Evolutionary conservation across 2,329 filamentous ascomycete genomes (phyloP).

Genomic region (Arachnopeziza araneosa): DNA sequence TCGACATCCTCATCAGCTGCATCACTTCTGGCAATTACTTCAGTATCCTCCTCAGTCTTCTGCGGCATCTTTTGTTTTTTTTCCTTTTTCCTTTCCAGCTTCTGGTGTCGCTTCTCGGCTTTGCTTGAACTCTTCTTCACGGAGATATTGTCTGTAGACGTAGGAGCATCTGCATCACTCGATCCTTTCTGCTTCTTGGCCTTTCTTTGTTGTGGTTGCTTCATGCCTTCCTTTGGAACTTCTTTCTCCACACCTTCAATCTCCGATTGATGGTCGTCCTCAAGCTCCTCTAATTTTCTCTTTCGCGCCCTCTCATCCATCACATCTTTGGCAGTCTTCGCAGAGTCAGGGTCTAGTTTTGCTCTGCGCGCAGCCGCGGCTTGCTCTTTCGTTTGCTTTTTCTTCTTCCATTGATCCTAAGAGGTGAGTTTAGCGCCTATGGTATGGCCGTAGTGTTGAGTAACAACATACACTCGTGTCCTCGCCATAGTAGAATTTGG

Average conservation of each 20-base stretch:
- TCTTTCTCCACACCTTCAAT: conserved; percentile 52
- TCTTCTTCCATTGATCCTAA: conserved; percentile 89
- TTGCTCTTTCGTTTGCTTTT: conserved; percentile 92
- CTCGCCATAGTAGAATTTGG: conserved; percentile 65
- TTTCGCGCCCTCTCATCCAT: conserved; percentile 82
- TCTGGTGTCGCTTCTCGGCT: conserved; percentile 22
- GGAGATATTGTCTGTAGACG: conserved; percentile 34
- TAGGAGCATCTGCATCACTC: conserved; percentile 1
- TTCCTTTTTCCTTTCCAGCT: conserved; percentile 30
- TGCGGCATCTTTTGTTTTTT: conserved; percentile 35
- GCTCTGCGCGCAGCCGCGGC: conserved; percentile 75
- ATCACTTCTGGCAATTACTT: conserved; percentile 19
- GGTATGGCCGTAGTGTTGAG: not conserved
- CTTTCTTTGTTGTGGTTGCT: conserved; percentile 36
- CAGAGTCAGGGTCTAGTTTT: conserved; percentile 86
- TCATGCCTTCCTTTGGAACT: conserved; percentile 60
- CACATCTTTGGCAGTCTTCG: conserved; percentile 87
- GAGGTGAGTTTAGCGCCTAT: conserved; percentile 12
- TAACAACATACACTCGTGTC: conserved; percentile 58
- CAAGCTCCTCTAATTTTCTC: conserved; percentile 67
- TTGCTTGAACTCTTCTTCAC: conserved; percentile 7
- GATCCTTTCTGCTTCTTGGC: conserved; percentile 51
- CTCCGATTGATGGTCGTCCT: conserved; percentile 36
- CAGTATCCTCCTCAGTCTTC: conserved; percentile 22
- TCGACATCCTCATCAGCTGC: conserved; percentile 3